Evolutionary conservation across 106 monocot species (phyloP).

Genomic region (Dendrobium catenatum): DNA sequence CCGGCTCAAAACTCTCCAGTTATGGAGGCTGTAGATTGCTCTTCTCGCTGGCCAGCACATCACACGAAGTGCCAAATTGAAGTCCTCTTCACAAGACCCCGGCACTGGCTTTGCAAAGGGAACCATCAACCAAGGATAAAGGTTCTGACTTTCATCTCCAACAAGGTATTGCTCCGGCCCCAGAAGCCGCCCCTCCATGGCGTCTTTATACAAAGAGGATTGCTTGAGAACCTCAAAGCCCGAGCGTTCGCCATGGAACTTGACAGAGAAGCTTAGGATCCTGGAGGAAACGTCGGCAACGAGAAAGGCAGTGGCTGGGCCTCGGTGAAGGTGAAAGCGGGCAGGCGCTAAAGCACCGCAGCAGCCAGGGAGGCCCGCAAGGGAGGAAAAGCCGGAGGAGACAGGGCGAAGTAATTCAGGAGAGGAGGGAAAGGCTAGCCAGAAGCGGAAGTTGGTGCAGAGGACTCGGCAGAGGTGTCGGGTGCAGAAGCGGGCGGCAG

Average conservation of each 20-base stretch:
- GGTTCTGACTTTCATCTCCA: constrained; percentile 30
- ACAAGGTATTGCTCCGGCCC: constrained; percentile 33
- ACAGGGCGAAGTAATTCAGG: constrained; percentile 8
- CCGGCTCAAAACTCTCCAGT: constrained; percentile 46
- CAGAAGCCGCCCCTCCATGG: constrained; percentile 27
- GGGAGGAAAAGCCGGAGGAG: constrained; percentile 19
- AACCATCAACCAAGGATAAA: constrained; percentile 75
- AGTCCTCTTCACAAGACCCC: constrained; percentile 40
- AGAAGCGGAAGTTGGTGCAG: constrained; percentile 86
- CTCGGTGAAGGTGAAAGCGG: constrained; percentile 19
- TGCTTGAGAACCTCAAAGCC: constrained; percentile 21
- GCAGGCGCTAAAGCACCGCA: constrained; percentile 49
- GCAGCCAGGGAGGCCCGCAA: constrained; percentile 39
- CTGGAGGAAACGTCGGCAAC: constrained; percentile 39
- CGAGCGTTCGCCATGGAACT: constrained; percentile 21
- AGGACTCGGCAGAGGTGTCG: constrained; percentile 71
- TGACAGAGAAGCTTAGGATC: constrained; percentile 39
- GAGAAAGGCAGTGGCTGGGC: constrained; percentile 32
- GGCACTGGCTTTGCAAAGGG: constrained; percentile 25
- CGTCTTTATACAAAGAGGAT: constrained; percentile 39
- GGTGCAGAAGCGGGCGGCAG: constrained; percentile 43
- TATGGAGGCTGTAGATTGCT: constrained; percentile 42
- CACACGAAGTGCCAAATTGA: constrained; percentile 32
- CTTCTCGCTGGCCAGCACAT: constrained; percentile 38
- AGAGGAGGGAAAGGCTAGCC: constrained; percentile 51